Evolutionary conservation across 2,329 filamentous ascomycete species (phyloP).

Genomic region (Exophiala aquamarina): DNA sequence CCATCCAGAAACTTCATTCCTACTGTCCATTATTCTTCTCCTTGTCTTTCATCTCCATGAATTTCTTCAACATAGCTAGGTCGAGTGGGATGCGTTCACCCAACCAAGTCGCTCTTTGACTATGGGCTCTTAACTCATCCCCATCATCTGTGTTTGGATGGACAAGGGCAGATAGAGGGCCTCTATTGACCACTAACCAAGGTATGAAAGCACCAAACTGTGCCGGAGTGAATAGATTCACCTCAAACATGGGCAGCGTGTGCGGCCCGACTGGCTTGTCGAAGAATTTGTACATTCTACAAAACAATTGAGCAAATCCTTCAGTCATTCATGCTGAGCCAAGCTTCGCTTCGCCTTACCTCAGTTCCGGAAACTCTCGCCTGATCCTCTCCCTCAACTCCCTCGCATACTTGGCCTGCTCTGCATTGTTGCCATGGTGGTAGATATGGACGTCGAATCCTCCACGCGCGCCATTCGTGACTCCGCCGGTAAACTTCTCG

Average conservation of each 20-base stretch:
- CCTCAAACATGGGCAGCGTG: constrained; percentile 85
- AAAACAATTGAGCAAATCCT: no score
- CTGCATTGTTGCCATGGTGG: constrained; percentile 63
- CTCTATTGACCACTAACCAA: constrained; percentile 80
- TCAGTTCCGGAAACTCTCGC: constrained; percentile 65
- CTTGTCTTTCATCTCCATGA: constrained; percentile 8
- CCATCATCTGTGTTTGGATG: constrained; percentile 76
- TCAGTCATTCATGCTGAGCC: no score
- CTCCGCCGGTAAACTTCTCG: constrained; percentile 67
- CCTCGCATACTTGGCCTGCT: constrained; percentile 66
- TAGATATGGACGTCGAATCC: constrained; percentile 90
- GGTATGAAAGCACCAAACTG: constrained; percentile 88
- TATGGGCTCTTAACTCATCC: constrained; percentile 49
- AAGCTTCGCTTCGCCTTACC: constrained; percentile 1
- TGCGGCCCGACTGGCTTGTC: constrained; percentile 79
- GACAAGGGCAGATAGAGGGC: constrained; percentile 73
- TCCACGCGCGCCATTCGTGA: constrained; percentile 51
- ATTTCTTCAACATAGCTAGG: constrained; percentile 37
- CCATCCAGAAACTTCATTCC: background rate
- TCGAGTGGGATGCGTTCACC: constrained; percentile 47
- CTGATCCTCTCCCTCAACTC: constrained; percentile 77
- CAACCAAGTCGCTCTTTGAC: constrained; percentile 45
- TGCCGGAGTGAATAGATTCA: constrained; percentile 79
- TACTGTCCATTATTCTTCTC: background rate
- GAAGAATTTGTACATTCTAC: constrained; percentile 74